These are phyloP conservation scores for Paraglomus brasilianum DNA, from an alignment of 192 early-diverging fungal species.

Conservation along the genomic window DNA sequence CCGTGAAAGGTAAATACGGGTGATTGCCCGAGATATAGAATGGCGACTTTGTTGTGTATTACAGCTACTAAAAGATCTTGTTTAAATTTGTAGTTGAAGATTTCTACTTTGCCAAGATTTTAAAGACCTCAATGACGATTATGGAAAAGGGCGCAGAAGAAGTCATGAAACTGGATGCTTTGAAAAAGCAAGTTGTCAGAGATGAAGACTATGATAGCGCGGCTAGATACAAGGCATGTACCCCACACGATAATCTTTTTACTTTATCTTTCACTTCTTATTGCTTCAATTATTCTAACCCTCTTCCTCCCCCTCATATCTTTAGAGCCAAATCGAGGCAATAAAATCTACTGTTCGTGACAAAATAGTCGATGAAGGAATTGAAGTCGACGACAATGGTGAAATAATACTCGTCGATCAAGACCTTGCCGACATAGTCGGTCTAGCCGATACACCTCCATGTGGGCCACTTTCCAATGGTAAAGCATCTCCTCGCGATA, in stretches of 20 bases:
- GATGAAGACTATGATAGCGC: constrained; percentile 78
- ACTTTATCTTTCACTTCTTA: no score
- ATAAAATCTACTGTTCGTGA: constrained; percentile 1
- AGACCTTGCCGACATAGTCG: constrained; percentile 16
- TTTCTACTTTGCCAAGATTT: constrained; percentile 59
- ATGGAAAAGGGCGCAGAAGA: constrained; percentile 11
- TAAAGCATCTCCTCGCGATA: background rate
- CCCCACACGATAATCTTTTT: no score
- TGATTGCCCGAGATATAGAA: constrained; percentile 24
- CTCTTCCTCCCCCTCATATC: background rate
- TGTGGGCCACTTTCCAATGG: background rate
- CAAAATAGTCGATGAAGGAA: constrained; percentile 32
- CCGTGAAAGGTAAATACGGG: constrained; percentile 48
- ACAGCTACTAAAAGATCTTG: background rate
- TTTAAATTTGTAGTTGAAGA: constrained; percentile 50
- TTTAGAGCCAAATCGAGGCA: constrained; percentile 13
- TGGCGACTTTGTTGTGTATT: background rate
- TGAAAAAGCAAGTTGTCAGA: constrained; percentile 60
- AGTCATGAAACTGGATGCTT: constrained; percentile 39
- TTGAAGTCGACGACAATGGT: constrained; percentile 26
- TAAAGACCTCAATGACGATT: constrained; percentile 47
- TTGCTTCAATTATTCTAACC: no score
- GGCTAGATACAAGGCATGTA: constrained; percentile 62
- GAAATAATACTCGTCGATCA: constrained; percentile 7
- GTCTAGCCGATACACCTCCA: constrained; percentile 18